Base-by-base conservation (phyloP, 805 yeast genomes). In the Metschnikowia orientalis region DNA sequence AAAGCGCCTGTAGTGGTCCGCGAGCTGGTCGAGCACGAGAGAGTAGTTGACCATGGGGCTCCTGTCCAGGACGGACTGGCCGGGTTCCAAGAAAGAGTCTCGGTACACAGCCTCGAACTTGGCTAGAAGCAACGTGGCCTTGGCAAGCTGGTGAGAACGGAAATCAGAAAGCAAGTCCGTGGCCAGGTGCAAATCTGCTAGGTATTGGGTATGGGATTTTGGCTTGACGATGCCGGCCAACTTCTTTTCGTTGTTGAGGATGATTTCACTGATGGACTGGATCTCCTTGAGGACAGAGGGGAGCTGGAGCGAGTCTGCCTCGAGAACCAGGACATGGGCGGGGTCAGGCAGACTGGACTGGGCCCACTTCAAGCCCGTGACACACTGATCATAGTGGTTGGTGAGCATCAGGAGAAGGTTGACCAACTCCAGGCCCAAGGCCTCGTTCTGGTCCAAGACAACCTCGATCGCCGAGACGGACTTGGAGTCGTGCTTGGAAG, bases 341-440 rank as follows among this genome's bases (percentile, higher is more conserved):
- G 59, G 51, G 14, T 53, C 48, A n/a, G 70, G 56, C 12, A 8
- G 11, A 10, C 14, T 15, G 16, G 23, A 26, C 23, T 23, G 18
- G 10, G 23, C 13, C 38, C 38, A 40, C 12, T 18, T 29, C 25
- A 17, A 49, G 7, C 75, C 82, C 40, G 72, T 59, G 8, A 61
- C 46, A 45, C 95, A 83, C 51, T 84, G 87, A 54, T 88, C 96
- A 48, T 79, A 86, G 58, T 88, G 95, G 34, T 75, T 75, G 8
- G 95, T 81, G 28, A 88, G 61, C 48, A 88, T 75, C 35, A 77
- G 79, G 20, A 89, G 60, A 11, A 81, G 63, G 2, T 72, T 68
- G 1, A 85, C 94, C 56, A 86, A 67, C 33, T 82, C 92, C 37
- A 70, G 67, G 34, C 86, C 95, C 30, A 77, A 50, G 2, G 65